Conservation (phyloP, 345 rosid genomes). For the Isatis tinctoria region DNA sequence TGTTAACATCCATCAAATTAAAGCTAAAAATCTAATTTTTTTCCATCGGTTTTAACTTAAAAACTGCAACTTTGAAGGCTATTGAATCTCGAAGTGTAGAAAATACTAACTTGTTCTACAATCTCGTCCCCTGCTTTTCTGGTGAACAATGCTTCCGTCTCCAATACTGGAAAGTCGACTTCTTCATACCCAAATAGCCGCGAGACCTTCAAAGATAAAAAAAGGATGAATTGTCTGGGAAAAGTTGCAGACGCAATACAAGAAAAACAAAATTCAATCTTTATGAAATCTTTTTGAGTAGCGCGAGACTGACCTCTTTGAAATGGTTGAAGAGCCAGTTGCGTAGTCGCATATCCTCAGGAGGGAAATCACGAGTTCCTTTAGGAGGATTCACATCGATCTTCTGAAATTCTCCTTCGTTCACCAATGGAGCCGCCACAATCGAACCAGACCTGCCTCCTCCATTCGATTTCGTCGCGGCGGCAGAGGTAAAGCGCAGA, state of each 20-base stretch:
- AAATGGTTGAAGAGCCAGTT: conserved; percentile 88
- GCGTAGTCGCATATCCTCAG: conserved; percentile 91
- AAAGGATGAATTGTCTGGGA: not conserved
- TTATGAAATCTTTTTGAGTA: too few relatives aligned
- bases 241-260: not conserved
- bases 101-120: conserved; percentile 64
- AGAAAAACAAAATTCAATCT: not conserved
- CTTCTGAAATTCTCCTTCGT: conserved; percentile 47
- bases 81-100: not conserved
- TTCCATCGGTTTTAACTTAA: too few relatives aligned
- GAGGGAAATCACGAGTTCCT: conserved; percentile 93
- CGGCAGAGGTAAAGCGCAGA: not conserved
- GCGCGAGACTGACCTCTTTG: conserved; percentile 49
- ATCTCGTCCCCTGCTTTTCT: conserved; percentile 97
- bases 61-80: too few relatives aligned
- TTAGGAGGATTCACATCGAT: conserved; percentile 90
- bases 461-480: conserved; percentile 28
- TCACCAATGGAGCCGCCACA: conserved; percentile 44
- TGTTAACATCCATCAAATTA: too few relatives aligned
- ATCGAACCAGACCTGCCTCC: conserved; percentile 63
- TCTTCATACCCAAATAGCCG: conserved; percentile 78
- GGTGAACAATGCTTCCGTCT: conserved; percentile 77
- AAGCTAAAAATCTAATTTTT: too few relatives aligned
- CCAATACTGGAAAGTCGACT: conserved; percentile 86
- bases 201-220: conserved; percentile 48